Percentiles rank a stretch among this genome's conserved stretches.
phyloP scores from a whole-genome alignment of 768 basidiomycete genomes.

The Phlegmacium glaucopus region DNA sequence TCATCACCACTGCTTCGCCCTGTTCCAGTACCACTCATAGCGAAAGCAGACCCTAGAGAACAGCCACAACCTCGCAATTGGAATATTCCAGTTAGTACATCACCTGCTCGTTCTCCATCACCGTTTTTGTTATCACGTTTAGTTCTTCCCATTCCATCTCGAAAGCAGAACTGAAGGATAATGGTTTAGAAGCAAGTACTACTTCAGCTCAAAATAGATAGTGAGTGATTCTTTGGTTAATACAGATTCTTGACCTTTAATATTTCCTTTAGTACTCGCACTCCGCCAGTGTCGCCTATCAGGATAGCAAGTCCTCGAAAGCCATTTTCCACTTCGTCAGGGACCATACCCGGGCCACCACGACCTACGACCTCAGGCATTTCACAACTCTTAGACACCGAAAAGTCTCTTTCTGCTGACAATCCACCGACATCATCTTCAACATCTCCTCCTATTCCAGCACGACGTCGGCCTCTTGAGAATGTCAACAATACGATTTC shows the following conservation, averaged over 20 bases:
- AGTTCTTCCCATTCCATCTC: conserved; percentile 36
- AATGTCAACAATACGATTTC: no score
- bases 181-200: conserved; percentile 8
- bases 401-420: no score
- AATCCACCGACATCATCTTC: no score
- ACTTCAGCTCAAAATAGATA: conserved; percentile 19
- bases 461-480: no score
- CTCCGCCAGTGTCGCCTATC: conserved; percentile 10
- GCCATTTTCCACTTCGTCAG: conserved; percentile 12
- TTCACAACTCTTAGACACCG: conserved; percentile 19
- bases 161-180: conserved; percentile 10
- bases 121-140: conserved; percentile 51
- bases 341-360: conserved; percentile 23
- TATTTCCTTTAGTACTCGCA: conserved; percentile 6
- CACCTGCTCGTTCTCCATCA: conserved; percentile 38
- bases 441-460: no score
- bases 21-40: conserved; percentile 34
- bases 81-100: conserved; percentile 30
- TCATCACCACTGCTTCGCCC: conserved; percentile 53
- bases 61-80: conserved; percentile 37
- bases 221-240: conserved; percentile 16
- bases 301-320: conserved; percentile 11
- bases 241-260: neutral
- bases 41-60: no score
- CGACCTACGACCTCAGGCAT: conserved; percentile 20